Conservation (phyloP, 2,329 filamentous ascomycete genomes). For the Fusarium zealandicum region DNA sequence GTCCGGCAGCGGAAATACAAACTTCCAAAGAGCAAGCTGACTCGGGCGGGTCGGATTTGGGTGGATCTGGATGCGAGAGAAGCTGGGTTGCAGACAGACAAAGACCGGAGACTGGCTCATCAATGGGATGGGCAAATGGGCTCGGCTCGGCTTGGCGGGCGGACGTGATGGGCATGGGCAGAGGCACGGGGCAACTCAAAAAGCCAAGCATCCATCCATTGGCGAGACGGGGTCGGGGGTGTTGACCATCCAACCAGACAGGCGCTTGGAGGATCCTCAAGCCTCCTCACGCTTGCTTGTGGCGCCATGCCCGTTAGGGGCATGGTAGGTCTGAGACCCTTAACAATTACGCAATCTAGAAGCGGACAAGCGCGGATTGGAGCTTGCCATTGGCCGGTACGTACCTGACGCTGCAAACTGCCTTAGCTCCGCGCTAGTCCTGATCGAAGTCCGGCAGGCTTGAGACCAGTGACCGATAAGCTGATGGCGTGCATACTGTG, state of each 20-base stretch:
- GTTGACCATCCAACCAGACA: conserved; percentile 41
- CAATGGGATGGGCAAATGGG: conserved; percentile 8
- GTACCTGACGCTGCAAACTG: conserved; percentile 24
- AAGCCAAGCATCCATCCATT: conserved; percentile 11
- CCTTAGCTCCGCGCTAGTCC: conserved; percentile 35
- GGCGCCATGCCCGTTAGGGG: conserved; percentile 25
- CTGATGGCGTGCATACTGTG: conserved; percentile 42
- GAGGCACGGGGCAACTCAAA: conserved; percentile 35
- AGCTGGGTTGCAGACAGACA: conserved; percentile 3
- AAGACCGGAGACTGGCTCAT: conserved; percentile 12
- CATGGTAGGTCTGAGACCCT: conserved; percentile 28
- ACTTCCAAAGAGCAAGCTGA: conserved; percentile 20
- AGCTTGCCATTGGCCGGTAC: conserved; percentile 24
- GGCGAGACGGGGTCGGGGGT: not conserved
- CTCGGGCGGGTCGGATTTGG: conserved; percentile 27
- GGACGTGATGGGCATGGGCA: conserved; percentile 7
- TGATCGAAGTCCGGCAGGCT: conserved; percentile 38
- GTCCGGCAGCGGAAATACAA: conserved; percentile 17
- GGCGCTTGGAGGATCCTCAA: conserved; percentile 19
- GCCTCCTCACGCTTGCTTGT: conserved; percentile 13
- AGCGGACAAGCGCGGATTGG: conserved; percentile 31
- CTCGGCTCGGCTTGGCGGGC: conserved; percentile 15
- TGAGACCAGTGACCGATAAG: conserved; percentile 38
- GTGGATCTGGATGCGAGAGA: conserved; percentile 17
- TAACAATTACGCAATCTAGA: conserved; percentile 35